Base-by-base conservation (phyloP, 768 basidiomycete genomes). In the Tricholoma matsutake region DNA sequence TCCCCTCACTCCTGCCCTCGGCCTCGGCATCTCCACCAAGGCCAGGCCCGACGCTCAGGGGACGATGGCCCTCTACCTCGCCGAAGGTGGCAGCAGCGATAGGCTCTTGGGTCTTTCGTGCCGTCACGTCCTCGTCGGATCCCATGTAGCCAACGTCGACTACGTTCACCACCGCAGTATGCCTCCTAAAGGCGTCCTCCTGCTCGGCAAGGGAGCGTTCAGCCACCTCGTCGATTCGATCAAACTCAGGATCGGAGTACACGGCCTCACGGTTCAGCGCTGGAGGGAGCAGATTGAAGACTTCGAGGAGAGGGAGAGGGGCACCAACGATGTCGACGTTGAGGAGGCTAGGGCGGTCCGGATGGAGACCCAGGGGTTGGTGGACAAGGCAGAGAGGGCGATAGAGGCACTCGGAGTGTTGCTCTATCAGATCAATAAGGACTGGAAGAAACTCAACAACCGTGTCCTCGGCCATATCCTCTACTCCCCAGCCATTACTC, bases 401-500 rank as follows among this genome's bases (percentile, higher is more conserved):
- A 65, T 66, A 16, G 63, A 65, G 61, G 58, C 56, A 37, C 63
- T 68, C 53, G 34, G n/a, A 52, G 51, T 6, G 39, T 63, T 67
- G 16, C 52, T 56, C 51, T 29, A 22, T 13, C 35, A 51, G 34
- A n/a, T n/a, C n/a, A n/a, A n/a, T n/a, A n/a, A n/a, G n/a, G n/a
- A n/a, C n/a, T n/a, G n/a, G n/a, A n/a, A 53, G 25, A 61, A 62
- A 20, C 55, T 47, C 34, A 62, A 69, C 18, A 43, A 72, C 57
- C 75, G 75, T 25, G 62, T 75, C 60, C 62, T 76, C 31, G 75
- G 76, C 10, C 69, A 75, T 54, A 65, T 76, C 60, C 62, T 70
- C 63, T 67, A 59, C 67, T 67, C 76, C 45, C 75, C 74, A 29
- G 65, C 69, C 25, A 61, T 77, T 65, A 47, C 11, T 51, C 54